These are phyloP conservation scores for peach (Prunus persica) DNA, from an alignment of 306 rosid genomes.

Conservation along the genomic window Prunus_persica_NCBIv2 NC_034015.1:12399001-12399500, in stretches of 20 bases:
- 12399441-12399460: constrained; percentile 23
- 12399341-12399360: constrained; percentile 42
- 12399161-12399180: constrained; percentile 3
- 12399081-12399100: neutral
- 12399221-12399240: constrained; percentile 43
- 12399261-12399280: constrained; percentile 97
- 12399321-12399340: constrained; percentile 72
- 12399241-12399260: constrained; percentile 78
- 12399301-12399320: constrained; percentile 97
- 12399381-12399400: neutral
- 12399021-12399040: too few species aligned
- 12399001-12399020: too few species aligned
- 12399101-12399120: neutral
- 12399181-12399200: constrained; percentile 26
- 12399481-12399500: constrained; percentile 91
- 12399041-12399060: neutral
- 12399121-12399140: constrained; percentile 8
- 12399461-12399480: constrained; percentile 58
- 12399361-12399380: neutral
- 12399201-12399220: constrained; percentile 45
- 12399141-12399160: neutral
- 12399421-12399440: constrained; percentile 16
- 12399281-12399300: constrained; percentile 84
- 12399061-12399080: neutral
- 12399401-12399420: neutral